These are phyloP conservation scores for Rhynchosporium graminicola DNA, from an alignment of 2,329 filamentous ascomycete genomes.

Conservation along the genomic window DNA sequence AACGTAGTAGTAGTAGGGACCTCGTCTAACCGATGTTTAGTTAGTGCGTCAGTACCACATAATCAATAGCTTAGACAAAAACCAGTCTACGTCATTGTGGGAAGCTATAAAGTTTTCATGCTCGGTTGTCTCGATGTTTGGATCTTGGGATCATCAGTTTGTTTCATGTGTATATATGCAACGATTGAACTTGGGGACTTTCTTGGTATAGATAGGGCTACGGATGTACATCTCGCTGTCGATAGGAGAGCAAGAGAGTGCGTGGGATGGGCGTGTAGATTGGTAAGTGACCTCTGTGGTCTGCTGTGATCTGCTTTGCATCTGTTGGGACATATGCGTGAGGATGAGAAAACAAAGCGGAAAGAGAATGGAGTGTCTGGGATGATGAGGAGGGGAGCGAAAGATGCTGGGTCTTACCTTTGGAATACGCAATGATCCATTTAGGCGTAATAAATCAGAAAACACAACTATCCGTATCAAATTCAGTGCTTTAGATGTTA, in stretches of 20 bases:
- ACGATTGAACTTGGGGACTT: background rate
- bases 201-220: background rate
- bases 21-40: no score
- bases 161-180: background rate
- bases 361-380: constrained; percentile 4
- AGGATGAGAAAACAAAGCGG: background rate
- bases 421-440: background rate
- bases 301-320: background rate
- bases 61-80: no score
- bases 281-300: background rate
- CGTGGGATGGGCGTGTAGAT: background rate
- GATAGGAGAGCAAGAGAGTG: background rate
- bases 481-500: no score
- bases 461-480: no score
- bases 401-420: constrained; percentile 1
- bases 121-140: background rate
- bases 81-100: no score
- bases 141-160: background rate
- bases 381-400: background rate
- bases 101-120: background rate
- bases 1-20: no score
- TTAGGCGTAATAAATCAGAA: no score
- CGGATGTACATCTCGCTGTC: constrained; percentile 2
- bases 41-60: no score
- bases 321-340: background rate